Evolutionary conservation across 73 alveolate genomes (phyloP).

Genomic region (Paramecium caudatum): DNA sequence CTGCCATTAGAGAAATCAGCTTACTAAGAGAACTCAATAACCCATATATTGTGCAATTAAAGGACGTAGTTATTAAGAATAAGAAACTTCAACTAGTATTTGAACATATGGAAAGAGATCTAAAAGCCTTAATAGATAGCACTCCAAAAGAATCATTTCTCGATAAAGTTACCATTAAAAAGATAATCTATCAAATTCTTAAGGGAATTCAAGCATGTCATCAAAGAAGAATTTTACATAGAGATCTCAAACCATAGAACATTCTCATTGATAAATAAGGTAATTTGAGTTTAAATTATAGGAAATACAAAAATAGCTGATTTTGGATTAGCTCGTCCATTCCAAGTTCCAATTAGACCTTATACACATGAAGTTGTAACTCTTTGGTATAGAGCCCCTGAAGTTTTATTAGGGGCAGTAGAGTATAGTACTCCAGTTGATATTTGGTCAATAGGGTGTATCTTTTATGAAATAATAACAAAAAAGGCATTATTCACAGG

Average conservation of each 20-base stretch:
- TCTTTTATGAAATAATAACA: slow-evolving; percentile 90
- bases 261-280: slow-evolving; percentile 77
- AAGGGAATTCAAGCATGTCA: slow-evolving; percentile 87
- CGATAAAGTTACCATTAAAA: slow-evolving; percentile 15
- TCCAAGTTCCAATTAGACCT: slow-evolving; percentile 80
- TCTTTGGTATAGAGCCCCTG: slow-evolving; percentile 93
- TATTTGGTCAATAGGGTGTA: slow-evolving; percentile 96
- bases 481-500: slow-evolving; percentile 89
- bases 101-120: slow-evolving; percentile 73
- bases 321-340: slow-evolving; percentile 90
- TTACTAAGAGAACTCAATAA: slow-evolving; percentile 92
- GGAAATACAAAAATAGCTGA: slow-evolving; percentile 86
- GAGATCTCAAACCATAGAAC: slow-evolving; percentile 88
- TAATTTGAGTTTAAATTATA: not conserved
- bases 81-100: slow-evolving; percentile 63
- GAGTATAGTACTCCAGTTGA: slow-evolving; percentile 89
- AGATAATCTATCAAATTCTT: slow-evolving; percentile 81
- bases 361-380: slow-evolving; percentile 93
- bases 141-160: slow-evolving; percentile 18
- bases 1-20: slow-evolving; percentile 96
- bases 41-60: slow-evolving; percentile 91
- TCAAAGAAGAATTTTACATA: slow-evolving; percentile 80
- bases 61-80: slow-evolving; percentile 71
- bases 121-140: slow-evolving; percentile 56
- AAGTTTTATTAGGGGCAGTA: slow-evolving; percentile 85